Evolutionary conservation across 805 yeast species (phyloP), one percentile per base, ranked within the genome.

Genomic region (Scheffersomyces lignosus): DNA sequence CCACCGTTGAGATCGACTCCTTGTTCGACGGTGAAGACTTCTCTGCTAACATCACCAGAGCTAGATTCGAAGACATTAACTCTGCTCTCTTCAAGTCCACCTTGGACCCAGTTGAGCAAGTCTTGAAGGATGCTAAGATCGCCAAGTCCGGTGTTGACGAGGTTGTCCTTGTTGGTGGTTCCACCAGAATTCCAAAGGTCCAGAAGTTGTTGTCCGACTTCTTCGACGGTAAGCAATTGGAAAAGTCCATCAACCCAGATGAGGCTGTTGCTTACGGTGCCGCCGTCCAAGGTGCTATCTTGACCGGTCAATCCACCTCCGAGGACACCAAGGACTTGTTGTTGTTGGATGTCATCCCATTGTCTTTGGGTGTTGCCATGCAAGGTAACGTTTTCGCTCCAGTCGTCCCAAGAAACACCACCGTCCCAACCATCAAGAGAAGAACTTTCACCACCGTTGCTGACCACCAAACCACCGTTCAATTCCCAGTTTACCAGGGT

Each of bases 241-340:
- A 69, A 58, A 69, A 66, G 60, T 67, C 73, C 39, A 69, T 69
- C 49, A 69, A 69, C 71, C 74, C 74, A 38, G 74, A 69, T 64
- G 74, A 69, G 60, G 74, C 74, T 56, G 74, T 69, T 56, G 74
- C 74, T 48, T 69, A 68, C 63, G 74, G 74, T 67, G 74, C 73
- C 46, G 73, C 73, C 45, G 74, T 68, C 43, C 74, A 69, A 57
- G 74, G 73, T 68, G 74, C 74, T 52, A 68, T 69, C 64, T 67
- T 69, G 56, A 68, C 74, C 49, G 74, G 74, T 53, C 73, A 69
- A 60, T 65, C 71, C 46, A 69, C 74, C 41, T 64, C 70, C 34
- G 73, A 68, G 51, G 73, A 69, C 57, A 69, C 74, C 63, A 68
- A 69, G 60, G 74, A 69, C 62, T 67, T 69, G 58, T 69, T 69